phyloP scores from a whole-genome alignment of 495 filamentous ascomycete genomes.

The Xylaria venustula region DNA sequence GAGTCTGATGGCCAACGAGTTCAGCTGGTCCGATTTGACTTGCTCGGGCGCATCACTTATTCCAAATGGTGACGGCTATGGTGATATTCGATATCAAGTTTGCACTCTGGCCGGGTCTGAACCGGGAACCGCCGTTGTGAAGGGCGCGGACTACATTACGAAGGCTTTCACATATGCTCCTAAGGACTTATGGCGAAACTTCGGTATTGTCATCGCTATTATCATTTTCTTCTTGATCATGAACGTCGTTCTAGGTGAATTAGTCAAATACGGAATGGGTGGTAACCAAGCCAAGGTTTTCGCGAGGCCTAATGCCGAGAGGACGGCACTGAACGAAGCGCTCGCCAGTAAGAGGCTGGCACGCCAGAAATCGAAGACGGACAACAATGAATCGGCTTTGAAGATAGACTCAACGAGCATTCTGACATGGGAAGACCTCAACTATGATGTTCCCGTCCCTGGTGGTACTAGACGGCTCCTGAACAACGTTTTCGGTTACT shows the following conservation, averaged over 20 bases:
- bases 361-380: slow-evolving; percentile 48
- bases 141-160: slow-evolving; percentile 61
- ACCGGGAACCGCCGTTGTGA: slow-evolving; percentile 58
- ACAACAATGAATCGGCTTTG: slow-evolving; percentile 52
- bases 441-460: slow-evolving; percentile 73
- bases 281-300: slow-evolving; percentile 77
- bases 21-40: slow-evolving; percentile 58
- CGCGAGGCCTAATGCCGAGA: slow-evolving; percentile 68
- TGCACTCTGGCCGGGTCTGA: slow-evolving; percentile 70
- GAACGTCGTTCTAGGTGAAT: slow-evolving; percentile 73
- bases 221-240: slow-evolving; percentile 65
- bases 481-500: slow-evolving; percentile 72
- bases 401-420: slow-evolving; percentile 67
- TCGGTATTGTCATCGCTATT: slow-evolving; percentile 68
- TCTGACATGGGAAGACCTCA: slow-evolving; percentile 77
- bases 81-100: slow-evolving; percentile 66
- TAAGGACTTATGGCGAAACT: slow-evolving; percentile 69
- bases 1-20: slow-evolving; percentile 82
- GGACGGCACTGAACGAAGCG: slow-evolving; percentile 64
- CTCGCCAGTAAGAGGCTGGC: slow-evolving; percentile 57
- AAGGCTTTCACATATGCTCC: slow-evolving; percentile 61
- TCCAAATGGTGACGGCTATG: slow-evolving; percentile 62
- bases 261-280: slow-evolving; percentile 71
- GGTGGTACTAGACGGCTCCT: slow-evolving; percentile 67
- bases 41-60: slow-evolving; percentile 65